phyloP scores from a whole-genome alignment of 495 filamentous ascomycete species.

The Xylaria grammica region DNA sequence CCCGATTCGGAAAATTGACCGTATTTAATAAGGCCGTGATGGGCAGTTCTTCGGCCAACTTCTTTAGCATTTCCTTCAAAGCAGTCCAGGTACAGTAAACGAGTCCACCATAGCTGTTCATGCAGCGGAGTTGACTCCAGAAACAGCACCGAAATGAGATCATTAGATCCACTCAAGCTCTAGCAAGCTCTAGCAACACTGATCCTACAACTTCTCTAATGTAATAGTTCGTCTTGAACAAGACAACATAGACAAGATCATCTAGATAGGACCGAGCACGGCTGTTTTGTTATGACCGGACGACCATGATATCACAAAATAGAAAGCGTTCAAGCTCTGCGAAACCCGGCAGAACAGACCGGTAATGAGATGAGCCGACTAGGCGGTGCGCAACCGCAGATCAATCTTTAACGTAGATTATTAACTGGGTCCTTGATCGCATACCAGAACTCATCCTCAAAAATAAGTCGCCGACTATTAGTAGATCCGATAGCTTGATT shows the following conservation, averaged over 20 bases:
- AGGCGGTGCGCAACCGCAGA: neutral
- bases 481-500: neutral
- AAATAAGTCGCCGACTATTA: neutral
- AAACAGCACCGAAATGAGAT: slow-evolving; percentile 10
- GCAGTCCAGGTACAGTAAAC: neutral
- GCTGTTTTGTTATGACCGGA: neutral
- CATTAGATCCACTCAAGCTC: neutral
- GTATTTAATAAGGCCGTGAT: neutral
- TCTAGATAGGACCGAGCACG: neutral
- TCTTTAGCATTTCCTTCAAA: neutral
- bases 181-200: neutral
- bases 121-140: slow-evolving; percentile 6
- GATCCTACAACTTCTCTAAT: neutral
- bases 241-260: neutral
- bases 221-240: neutral
- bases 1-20: neutral
- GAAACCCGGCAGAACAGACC: neutral
- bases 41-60: no score
- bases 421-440: neutral
- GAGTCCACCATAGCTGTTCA: neutral
- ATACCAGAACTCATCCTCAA: neutral
- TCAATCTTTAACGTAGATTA: neutral
- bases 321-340: neutral
- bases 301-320: slow-evolving; percentile 8
- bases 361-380: neutral